These are phyloP conservation scores for Borovskyia barvae DNA, from an alignment of 208 protist species.

Conservation along the genomic window DNA sequence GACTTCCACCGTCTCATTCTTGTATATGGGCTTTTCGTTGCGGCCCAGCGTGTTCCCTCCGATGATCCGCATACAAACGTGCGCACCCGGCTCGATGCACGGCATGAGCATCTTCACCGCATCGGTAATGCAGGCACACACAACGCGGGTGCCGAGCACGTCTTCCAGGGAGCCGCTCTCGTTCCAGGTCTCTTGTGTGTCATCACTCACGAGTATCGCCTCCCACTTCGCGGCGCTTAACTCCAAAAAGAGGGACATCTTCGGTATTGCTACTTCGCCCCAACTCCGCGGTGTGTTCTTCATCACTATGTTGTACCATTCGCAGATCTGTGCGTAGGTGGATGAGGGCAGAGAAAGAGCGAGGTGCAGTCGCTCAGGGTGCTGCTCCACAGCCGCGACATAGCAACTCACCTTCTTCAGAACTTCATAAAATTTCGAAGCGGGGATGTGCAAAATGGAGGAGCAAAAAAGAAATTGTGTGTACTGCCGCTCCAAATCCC, in stretches of 20 bases:
- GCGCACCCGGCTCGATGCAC: slow-evolving; percentile 14
- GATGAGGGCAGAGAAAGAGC: neutral
- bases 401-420: neutral
- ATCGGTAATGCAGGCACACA: neutral
- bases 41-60: neutral
- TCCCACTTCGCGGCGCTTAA: slow-evolving; percentile 1
- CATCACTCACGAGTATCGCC: slow-evolving; percentile 7
- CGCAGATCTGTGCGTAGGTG: slow-evolving; percentile 2
- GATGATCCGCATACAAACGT: slow-evolving; percentile 5
- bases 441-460: neutral
- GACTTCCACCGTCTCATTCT: slow-evolving; percentile 7
- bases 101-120: slow-evolving; percentile 11
- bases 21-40: slow-evolving; percentile 6
- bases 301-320: slow-evolving; percentile 4
- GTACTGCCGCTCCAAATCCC: slow-evolving; percentile 18
- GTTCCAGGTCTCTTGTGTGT: slow-evolving; percentile 24
- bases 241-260: slow-evolving; percentile 11
- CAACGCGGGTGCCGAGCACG: slow-evolving; percentile 2
- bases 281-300: slow-evolving; percentile 3
- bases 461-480: slow-evolving; percentile 19
- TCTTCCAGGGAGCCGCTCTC: slow-evolving; percentile 5
- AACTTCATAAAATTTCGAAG: slow-evolving; percentile 6
- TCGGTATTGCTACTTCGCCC: neutral
- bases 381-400: neutral
- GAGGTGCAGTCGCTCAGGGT: neutral